These are phyloP conservation scores for Silene latifolia DNA, from an alignment of 148 eudicot genomes.

Conservation along the genomic window DNA sequence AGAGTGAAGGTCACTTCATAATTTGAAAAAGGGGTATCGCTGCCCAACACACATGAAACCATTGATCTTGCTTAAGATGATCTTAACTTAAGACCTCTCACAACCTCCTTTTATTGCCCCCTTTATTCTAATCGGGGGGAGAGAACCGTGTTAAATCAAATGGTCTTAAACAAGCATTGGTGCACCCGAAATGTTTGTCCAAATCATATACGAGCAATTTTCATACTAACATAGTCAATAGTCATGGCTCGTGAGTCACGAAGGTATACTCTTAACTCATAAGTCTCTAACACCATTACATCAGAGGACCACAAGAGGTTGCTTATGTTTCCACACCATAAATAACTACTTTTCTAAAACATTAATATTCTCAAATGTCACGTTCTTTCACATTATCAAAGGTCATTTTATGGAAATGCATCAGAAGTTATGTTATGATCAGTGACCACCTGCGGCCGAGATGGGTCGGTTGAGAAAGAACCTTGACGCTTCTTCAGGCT, in stretches of 20 bases:
- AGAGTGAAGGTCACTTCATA: too few relatives aligned
- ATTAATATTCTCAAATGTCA: not conserved
- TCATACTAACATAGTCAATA: not conserved
- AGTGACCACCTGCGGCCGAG: not conserved
- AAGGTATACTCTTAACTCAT: not conserved
- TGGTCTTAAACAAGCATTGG: too few relatives aligned
- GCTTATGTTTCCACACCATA: not conserved
- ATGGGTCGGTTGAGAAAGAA: slow-evolving; percentile 8
- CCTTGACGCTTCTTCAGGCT: slow-evolving; percentile 44
- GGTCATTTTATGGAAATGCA: not conserved
- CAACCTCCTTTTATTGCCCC: too few relatives aligned
- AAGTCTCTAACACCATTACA: not conserved
- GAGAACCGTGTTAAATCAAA: too few relatives aligned
- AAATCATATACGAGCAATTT: not conserved
- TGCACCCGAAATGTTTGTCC: not conserved
- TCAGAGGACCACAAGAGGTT: not conserved
- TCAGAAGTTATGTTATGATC: not conserved
- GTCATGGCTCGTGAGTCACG: not conserved
- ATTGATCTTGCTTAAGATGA: too few relatives aligned
- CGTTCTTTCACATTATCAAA: not conserved
- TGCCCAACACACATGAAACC: too few relatives aligned
- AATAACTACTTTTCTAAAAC: not conserved
- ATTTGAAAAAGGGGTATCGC: too few relatives aligned
- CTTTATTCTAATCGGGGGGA: too few relatives aligned
- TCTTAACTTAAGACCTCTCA: too few relatives aligned